Percentiles rank a stretch among this genome's conserved stretches.
phyloP scores from a whole-genome alignment of 257 asterid species.

The Solanum verrucosum region DNA sequence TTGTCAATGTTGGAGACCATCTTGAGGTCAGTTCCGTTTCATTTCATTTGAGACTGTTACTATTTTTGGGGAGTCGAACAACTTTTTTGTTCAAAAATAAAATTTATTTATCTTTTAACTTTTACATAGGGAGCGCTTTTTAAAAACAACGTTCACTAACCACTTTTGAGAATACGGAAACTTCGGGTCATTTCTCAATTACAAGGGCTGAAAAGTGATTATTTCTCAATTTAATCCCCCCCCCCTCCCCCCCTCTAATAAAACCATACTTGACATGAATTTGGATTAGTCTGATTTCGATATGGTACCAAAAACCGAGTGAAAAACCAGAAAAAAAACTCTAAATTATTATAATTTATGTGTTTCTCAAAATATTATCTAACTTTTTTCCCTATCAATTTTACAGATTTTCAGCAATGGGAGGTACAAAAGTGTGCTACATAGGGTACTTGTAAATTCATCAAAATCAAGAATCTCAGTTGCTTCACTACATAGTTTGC shows the following conservation, averaged over 20 bases:
- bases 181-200: not conserved
- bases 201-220: not conserved
- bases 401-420: conserved; percentile 37
- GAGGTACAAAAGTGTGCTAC: conserved; percentile 31
- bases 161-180: not conserved
- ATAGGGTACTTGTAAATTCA: conserved; percentile 28
- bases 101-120: not conserved
- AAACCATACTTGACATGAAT: accelerated
- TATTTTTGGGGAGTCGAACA: not conserved
- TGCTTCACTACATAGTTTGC: conserved; percentile 32
- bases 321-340: accelerated
- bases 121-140: accelerated
- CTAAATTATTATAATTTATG: not conserved
- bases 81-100: not conserved
- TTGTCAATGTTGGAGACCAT: conserved; percentile 35
- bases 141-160: not conserved
- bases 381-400: not conserved
- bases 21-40: conserved; percentile 14
- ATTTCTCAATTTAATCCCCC: not conserved
- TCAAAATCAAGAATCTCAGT: conserved; percentile 16
- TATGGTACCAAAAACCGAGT: not conserved
- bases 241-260: not conserved
- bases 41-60: accelerated
- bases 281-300: not conserved
- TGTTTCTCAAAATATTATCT: not conserved